phyloP scores from a whole-genome alignment of 176 grass and related monocot genomes.

The Bolboschoenus planiculmis region DNA sequence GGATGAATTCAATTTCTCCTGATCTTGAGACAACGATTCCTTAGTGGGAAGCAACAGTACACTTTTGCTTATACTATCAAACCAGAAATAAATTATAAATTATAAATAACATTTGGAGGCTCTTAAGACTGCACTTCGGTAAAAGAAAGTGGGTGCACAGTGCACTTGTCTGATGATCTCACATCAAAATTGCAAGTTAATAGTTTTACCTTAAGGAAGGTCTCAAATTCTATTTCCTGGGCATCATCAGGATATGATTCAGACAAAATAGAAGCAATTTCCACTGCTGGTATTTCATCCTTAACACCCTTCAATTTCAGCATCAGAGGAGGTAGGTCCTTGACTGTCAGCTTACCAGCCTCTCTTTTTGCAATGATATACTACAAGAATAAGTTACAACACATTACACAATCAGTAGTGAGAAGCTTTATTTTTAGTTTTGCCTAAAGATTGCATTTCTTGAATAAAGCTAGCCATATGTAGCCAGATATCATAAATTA shows the following conservation, averaged over 20 bases:
- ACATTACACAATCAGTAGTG: not conserved
- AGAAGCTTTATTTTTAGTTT: not conserved
- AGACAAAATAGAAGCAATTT: conserved; percentile 51
- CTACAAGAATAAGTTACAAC: conserved; percentile 34
- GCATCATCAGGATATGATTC: conserved; percentile 52
- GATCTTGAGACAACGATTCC: not conserved
- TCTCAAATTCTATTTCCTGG: conserved; percentile 88
- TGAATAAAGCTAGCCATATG: not conserved
- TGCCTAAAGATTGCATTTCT: not conserved
- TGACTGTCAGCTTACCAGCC: conserved; percentile 56
- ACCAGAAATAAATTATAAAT: not conserved
- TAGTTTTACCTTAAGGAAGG: conserved; percentile 58
- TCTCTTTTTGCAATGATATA: conserved; percentile 64
- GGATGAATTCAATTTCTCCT: not conserved
- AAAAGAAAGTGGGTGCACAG: not conserved
- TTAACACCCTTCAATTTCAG: conserved; percentile 73
- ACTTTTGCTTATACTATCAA: not conserved
- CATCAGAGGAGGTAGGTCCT: conserved; percentile 72
- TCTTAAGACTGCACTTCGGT: not conserved
- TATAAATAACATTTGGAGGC: not conserved
- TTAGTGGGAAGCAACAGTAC: not conserved
- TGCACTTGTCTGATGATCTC: not conserved
- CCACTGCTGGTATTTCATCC: conserved; percentile 54
- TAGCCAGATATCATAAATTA: not conserved
- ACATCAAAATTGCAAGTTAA: not conserved